phyloP scores from a whole-genome alignment of 192 early-diverging fungal genomes.

The Spizellomyces sp. region DNA sequence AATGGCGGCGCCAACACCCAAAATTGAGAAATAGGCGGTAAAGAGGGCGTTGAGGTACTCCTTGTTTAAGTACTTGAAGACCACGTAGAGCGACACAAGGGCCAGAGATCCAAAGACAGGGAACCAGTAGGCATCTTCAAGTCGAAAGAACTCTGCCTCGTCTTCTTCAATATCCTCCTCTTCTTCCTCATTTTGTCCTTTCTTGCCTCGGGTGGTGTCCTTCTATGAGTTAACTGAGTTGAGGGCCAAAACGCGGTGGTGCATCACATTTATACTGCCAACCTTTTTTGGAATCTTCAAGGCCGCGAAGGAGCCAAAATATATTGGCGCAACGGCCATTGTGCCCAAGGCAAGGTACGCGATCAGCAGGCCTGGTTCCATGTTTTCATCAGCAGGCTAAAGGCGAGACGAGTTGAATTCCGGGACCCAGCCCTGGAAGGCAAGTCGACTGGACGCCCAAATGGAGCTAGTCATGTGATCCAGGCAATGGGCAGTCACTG shows the following conservation, averaged over 20 bases:
- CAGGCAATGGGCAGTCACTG: no score
- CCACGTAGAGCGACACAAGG: slow-evolving; percentile 80
- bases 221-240: not conserved
- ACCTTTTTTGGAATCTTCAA: slow-evolving; percentile 35
- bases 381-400: not conserved
- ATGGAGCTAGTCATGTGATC: no score
- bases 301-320: slow-evolving; percentile 78
- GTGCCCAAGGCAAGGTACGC: slow-evolving; percentile 85
- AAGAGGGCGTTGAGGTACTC: slow-evolving; percentile 81
- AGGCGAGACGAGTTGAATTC: no score
- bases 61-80: slow-evolving; percentile 85
- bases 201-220: slow-evolving; percentile 45
- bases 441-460: no score
- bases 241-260: not conserved
- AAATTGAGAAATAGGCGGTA: slow-evolving; percentile 76
- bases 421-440: no score
- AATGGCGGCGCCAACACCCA: slow-evolving; percentile 79
- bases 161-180: slow-evolving; percentile 48
- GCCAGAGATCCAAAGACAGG: slow-evolving; percentile 86
- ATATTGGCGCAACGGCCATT: slow-evolving; percentile 89
- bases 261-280: no score
- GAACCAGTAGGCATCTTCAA: slow-evolving; percentile 91
- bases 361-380: slow-evolving; percentile 57
- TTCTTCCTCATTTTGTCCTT: slow-evolving; percentile 63
- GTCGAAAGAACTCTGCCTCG: slow-evolving; percentile 73